Evolutionary conservation across 2,329 filamentous ascomycete genomes (phyloP), one percentile per base, ranked within the genome.

Genomic region (Fusarium marasasianum): DNA sequence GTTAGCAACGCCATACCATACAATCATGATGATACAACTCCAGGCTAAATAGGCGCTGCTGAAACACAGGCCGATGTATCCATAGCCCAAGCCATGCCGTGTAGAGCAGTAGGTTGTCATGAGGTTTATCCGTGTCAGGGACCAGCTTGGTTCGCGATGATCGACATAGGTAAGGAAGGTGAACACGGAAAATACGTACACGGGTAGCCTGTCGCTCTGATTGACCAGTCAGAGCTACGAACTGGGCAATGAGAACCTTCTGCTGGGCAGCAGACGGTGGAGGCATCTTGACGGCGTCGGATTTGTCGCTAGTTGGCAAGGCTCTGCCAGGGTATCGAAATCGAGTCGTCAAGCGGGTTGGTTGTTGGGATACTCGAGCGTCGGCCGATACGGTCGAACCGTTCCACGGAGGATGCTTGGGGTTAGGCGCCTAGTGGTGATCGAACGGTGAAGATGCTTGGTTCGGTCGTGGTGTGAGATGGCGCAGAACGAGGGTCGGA

Each of bases 211-310:
- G 81, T 68, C 84, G 83, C 59, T 86, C 86, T 22, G 80, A 79
- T 22, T 83, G 81, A 40, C 85, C 85, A 17, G 86, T 87, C 53
- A 84, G 76, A 56, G 79, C 72, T 56, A 84, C 77, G 72, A 88
- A 87, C 77, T 86, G 81, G 56, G 78, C 72, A 68, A 83, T 78
- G 74, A 84, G 66, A 45, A 80, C 77, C 80, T 83, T 86, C 75
- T 87, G 83, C 70, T 83, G 81, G 54, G 83, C 73, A 41, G 78
- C 70, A 43, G 82, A 80, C 50, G 79, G 77, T 38, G 82, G 81
- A 66, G 83, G 80, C 84, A 85, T 84, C 59, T 58, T 78, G 69
- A 57, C 43, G 43, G 54, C 43, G 50, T 50, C 38, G 40, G 54
- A 29, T 38, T 56, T 54, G 59, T 45, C 33, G 60, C 54, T 24